These are phyloP conservation scores for Jatropha multifida DNA, from an alignment of 441 rosid species.

Conservation along the genomic window DNA sequence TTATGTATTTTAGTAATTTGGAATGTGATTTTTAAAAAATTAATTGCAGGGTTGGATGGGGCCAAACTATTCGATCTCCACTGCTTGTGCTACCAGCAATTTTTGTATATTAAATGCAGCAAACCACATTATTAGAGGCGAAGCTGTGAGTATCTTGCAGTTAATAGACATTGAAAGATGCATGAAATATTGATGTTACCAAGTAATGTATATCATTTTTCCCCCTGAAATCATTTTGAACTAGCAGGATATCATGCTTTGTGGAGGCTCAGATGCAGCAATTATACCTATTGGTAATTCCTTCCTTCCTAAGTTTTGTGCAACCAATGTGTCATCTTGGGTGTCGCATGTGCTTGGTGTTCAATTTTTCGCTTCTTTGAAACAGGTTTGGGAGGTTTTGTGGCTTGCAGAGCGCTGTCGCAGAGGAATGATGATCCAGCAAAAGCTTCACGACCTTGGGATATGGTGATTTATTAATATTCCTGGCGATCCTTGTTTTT, in stretches of 20 bases:
- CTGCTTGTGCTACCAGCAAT: slow-evolving; percentile 97
- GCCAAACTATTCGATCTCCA: slow-evolving; percentile 92
- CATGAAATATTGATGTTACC: background rate
- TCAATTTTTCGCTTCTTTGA: slow-evolving; percentile 14
- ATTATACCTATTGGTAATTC: slow-evolving; percentile 82
- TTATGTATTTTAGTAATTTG: slow-evolving; percentile 20
- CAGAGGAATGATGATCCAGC: slow-evolving; percentile 85
- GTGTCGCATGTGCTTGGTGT: slow-evolving; percentile 5
- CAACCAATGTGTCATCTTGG: slow-evolving; percentile 14
- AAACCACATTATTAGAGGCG: slow-evolving; percentile 87
- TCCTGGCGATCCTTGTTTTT: background rate
- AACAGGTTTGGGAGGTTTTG: slow-evolving; percentile 95
- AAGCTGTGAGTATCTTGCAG: slow-evolving; percentile 76
- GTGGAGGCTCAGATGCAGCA: slow-evolving; percentile 96
- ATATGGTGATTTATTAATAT: slow-evolving; percentile 44
- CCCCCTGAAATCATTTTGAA: slow-evolving; percentile 23
- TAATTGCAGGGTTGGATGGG: slow-evolving; percentile 95
- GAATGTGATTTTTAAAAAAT: slow-evolving; percentile 16
- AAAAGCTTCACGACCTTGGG: slow-evolving; percentile 99
- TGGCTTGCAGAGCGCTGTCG: slow-evolving; percentile 90
- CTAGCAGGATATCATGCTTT: slow-evolving; percentile 88
- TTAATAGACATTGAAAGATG: slow-evolving; percentile 18
- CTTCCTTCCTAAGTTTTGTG: slow-evolving; percentile 20
- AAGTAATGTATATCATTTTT: background rate
- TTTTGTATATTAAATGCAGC: slow-evolving; percentile 91